Conservation (phyloP, 176 grass and related monocot genomes). For the Musa troglodytarum region DNA sequence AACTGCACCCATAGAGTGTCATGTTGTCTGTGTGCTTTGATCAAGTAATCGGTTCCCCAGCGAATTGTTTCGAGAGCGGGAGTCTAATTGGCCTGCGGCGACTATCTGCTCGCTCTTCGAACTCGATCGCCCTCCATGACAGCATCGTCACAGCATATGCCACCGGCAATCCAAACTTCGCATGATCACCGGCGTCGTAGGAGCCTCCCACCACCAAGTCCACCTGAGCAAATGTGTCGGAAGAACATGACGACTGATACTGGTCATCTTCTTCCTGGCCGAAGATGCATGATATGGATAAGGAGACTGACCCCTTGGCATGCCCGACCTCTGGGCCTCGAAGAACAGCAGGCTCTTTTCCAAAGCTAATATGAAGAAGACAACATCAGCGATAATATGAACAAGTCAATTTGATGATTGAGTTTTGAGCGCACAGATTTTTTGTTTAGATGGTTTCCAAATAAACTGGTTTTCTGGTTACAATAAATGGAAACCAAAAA, state of each 20-base stretch:
- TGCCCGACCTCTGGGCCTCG: slow-evolving; percentile 78
- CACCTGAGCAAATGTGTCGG: slow-evolving; percentile 24
- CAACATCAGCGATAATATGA: too few species aligned
- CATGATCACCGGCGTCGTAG: slow-evolving; percentile 49
- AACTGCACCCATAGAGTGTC: slow-evolving; percentile 79
- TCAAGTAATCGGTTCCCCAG: slow-evolving; percentile 76
- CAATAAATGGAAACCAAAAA: too few species aligned
- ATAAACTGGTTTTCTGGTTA: too few species aligned
- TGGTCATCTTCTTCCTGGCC: slow-evolving; percentile 42
- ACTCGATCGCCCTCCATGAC: slow-evolving; percentile 57
- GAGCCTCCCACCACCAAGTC: slow-evolving; percentile 85
- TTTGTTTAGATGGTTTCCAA: too few species aligned
- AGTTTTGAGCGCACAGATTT: too few species aligned
- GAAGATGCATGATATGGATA: slow-evolving; percentile 25
- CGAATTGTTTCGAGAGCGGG: slow-evolving; percentile 54
- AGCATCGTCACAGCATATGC: slow-evolving; percentile 71
- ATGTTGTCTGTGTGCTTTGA: slow-evolving; percentile 74
- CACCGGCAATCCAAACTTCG: slow-evolving; percentile 30
- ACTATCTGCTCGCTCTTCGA: slow-evolving; percentile 63
- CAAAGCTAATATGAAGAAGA: slow-evolving; percentile 25
- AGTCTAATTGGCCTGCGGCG: slow-evolving; percentile 48
- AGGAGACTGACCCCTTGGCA: slow-evolving; percentile 38
- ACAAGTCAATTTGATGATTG: too few species aligned
- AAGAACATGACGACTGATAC: background rate
- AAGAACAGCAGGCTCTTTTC: slow-evolving; percentile 75